Percentiles rank a stretch among this genome's conserved stretches.
These are phyloP conservation scores for Auriculariales sp. DNA, from an alignment of 768 basidiomycete species.

Conservation along the genomic window DNA sequence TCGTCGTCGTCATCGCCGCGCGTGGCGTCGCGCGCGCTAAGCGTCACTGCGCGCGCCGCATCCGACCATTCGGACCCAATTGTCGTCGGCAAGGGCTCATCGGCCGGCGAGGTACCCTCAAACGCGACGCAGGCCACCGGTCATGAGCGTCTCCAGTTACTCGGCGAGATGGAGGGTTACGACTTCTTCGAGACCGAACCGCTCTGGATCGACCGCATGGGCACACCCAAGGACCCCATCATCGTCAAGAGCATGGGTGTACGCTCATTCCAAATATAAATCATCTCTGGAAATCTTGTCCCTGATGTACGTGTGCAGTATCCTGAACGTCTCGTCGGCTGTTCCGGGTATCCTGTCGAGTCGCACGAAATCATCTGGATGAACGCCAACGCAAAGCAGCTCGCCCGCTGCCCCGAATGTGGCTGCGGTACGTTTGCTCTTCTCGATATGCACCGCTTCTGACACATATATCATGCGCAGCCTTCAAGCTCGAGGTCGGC, in stretches of 20 bases:
- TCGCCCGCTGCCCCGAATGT: conserved; percentile 80
- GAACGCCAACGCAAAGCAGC: conserved; percentile 40
- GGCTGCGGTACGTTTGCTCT: conserved; percentile 57
- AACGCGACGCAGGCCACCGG: conserved; percentile 89
- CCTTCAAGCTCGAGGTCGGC: neutral
- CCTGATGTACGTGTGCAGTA: conserved; percentile 31
- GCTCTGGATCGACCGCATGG: conserved; percentile 70
- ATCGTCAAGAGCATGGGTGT: conserved; percentile 56
- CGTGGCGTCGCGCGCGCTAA: neutral
- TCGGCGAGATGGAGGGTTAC: conserved; percentile 78
- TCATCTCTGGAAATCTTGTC: neutral
- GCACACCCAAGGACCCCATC: conserved; percentile 79
- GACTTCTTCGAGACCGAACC: conserved; percentile 83
- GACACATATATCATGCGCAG: neutral
- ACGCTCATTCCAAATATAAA: neutral
- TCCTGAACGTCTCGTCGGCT: conserved; percentile 74
- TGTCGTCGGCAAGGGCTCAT: neutral
- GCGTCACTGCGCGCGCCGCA: neutral
- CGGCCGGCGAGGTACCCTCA: conserved; percentile 57
- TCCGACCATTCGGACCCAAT: neutral
- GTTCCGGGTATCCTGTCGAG: conserved; percentile 89
- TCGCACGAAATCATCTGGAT: conserved; percentile 92
- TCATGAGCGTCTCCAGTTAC: conserved; percentile 86
- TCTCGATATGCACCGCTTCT: neutral
- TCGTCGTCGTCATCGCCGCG: neutral